Percentiles rank a stretch among this genome's conserved stretches.
phyloP scores from a whole-genome alignment of 768 basidiomycete genomes.

The Rubroboletus pulcherrimus region DNA sequence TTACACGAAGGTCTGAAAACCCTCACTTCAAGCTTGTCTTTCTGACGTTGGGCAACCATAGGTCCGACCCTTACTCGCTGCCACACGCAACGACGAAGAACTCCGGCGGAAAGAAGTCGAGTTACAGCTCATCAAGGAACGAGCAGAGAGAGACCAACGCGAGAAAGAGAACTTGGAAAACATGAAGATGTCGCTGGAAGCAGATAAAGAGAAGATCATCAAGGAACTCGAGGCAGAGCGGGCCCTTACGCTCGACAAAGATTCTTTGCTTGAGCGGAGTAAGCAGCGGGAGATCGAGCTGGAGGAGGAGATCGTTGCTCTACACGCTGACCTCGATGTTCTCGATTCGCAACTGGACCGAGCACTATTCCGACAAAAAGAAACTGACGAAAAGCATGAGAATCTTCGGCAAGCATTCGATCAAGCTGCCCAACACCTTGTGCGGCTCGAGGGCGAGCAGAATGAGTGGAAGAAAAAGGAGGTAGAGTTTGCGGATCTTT shows the following conservation, averaged over 20 bases:
- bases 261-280: slow-evolving; percentile 73
- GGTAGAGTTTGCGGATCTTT: slow-evolving; percentile 53
- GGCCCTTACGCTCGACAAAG: slow-evolving; percentile 75
- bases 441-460: slow-evolving; percentile 75
- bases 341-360: slow-evolving; percentile 85
- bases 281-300: slow-evolving; percentile 83
- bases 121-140: slow-evolving; percentile 71
- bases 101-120: slow-evolving; percentile 85
- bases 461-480: slow-evolving; percentile 65
- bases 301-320: slow-evolving; percentile 75
- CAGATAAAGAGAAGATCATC: slow-evolving; percentile 80
- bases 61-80: slow-evolving; percentile 90
- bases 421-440: slow-evolving; percentile 82
- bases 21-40: background rate
- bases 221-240: slow-evolving; percentile 82
- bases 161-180: slow-evolving; percentile 77
- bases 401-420: slow-evolving; percentile 71
- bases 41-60: slow-evolving; percentile 27
- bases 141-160: slow-evolving; percentile 80
- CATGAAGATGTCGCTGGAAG: slow-evolving; percentile 77
- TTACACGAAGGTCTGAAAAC: slow-evolving; percentile 72
- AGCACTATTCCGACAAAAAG: slow-evolving; percentile 71
- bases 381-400: slow-evolving; percentile 75
- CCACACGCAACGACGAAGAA: slow-evolving; percentile 90
- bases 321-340: slow-evolving; percentile 80